Evolutionary conservation across 2,329 filamentous ascomycete species (phyloP).

Genomic region (Alternaria sp.): DNA sequence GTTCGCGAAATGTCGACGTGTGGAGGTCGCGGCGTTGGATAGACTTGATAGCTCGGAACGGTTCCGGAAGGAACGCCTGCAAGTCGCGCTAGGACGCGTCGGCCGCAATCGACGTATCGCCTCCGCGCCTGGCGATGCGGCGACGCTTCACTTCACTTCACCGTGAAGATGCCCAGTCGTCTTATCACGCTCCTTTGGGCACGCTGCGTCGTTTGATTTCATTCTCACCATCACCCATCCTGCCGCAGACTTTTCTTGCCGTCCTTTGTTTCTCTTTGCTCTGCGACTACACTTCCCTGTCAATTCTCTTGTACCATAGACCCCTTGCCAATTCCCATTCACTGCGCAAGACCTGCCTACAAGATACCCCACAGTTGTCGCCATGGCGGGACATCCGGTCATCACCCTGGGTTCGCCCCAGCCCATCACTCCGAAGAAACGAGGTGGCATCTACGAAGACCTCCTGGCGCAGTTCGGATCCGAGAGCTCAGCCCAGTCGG

Average conservation of each 20-base stretch:
- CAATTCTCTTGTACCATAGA: neutral
- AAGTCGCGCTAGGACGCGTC: conserved; percentile 12
- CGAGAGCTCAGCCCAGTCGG: conserved; percentile 37
- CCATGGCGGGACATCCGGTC: conserved; percentile 29
- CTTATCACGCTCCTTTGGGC: neutral
- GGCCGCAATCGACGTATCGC: neutral
- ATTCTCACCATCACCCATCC: conserved; percentile 7
- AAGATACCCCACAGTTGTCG: neutral
- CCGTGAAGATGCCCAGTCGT: neutral
- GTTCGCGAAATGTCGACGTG: neutral
- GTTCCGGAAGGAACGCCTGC: neutral
- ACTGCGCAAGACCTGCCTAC: neutral
- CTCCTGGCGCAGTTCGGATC: conserved; percentile 42
- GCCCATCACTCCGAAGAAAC: conserved; percentile 32
- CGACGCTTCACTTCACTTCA: conserved; percentile 9
- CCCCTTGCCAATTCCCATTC: neutral
- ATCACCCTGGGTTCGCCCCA: conserved; percentile 23
- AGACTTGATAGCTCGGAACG: neutral
- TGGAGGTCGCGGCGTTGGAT: neutral
- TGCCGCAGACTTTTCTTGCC: neutral
- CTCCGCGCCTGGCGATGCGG: neutral
- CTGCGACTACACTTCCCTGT: neutral
- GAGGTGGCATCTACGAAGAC: conserved; percentile 28
- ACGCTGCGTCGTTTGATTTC: neutral
- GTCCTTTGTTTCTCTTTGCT: neutral